These are phyloP conservation scores for Friedmanniomyces simplex DNA, from an alignment of 495 filamentous ascomycete species.

Conservation along the genomic window DNA sequence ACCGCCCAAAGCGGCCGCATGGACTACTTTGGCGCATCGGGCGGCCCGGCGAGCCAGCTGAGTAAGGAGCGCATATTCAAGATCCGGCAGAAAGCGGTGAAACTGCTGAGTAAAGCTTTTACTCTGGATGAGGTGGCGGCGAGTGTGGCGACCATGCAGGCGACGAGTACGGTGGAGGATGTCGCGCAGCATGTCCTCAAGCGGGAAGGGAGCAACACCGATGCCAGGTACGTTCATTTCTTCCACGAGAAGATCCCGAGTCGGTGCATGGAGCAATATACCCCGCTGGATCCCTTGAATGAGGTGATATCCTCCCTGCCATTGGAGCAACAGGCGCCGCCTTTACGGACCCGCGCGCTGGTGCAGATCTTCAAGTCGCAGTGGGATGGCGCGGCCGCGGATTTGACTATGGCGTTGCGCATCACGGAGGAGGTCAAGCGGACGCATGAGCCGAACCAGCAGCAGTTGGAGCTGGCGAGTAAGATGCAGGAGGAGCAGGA, in stretches of 20 bases:
- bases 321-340: conserved; percentile 45
- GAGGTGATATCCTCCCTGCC: conserved; percentile 54
- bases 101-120: conserved; percentile 65
- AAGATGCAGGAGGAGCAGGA: conserved; percentile 31
- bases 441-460: conserved; percentile 34
- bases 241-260: conserved; percentile 82
- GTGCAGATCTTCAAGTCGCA: conserved; percentile 69
- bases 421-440: conserved; percentile 42
- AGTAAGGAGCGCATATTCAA: conserved; percentile 62
- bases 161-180: conserved; percentile 64
- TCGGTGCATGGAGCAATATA: conserved; percentile 63
- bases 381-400: conserved; percentile 51
- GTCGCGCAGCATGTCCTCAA: conserved; percentile 64
- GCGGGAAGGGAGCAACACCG: conserved; percentile 43
- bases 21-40: conserved; percentile 49
- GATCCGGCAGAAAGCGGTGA: conserved; percentile 66
- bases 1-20: conserved; percentile 41
- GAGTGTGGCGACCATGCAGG: conserved; percentile 75
- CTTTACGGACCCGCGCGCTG: conserved; percentile 58
- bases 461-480: conserved; percentile 38
- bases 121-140: conserved; percentile 69
- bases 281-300: conserved; percentile 51
- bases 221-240: conserved; percentile 76
- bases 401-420: conserved; percentile 55
- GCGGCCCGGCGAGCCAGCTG: conserved; percentile 51